Evolutionary conservation across 164 flowering plant species (phyloP), one percentile per base, ranked within the genome.

Genomic region (Berberis thunbergii): DNA sequence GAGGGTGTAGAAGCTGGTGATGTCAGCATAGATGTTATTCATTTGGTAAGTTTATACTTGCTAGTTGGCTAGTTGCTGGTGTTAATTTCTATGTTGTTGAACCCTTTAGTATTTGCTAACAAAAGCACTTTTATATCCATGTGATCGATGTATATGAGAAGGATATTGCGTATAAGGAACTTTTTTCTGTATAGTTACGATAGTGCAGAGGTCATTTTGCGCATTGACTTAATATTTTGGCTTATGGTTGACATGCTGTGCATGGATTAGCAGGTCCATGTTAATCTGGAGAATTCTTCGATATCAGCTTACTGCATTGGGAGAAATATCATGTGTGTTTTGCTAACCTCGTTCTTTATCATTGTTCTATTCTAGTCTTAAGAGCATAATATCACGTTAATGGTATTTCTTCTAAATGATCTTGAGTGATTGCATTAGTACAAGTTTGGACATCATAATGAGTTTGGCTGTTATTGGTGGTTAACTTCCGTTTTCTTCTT

Each of bases 1-100:
- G 97, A 86, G 77, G 96, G 96, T 69, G 96, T 83, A 41, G 91
- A 88, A 74, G 93, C 96, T 59, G 86, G 86, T 0, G 89, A 88
- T 73, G 95, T 91, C 76, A 86, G 93, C 83, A 91, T 88, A 26
- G 97, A 91, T 67, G 89, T 85, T 45, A 82, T 91, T 75, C 97
- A 91, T 70, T 76, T 91, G 88, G 97, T 91, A 78, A 74, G 90
- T 72, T 64, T 26, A 26, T 26, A 26, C 45, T 71, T 48, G 11
- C 2, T 52, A 26, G n/a, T 4, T 52, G 11, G 54, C 10, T 3
- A 3, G 10, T 11, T 52, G 4, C n/a, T 9, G 13, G 10, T 2
- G 50, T 1, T 48, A 11, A 48, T 11, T 10, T 52, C 10, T 52
- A 52, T 46, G 49, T 26, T 26, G 26, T 26, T 26, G 26, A 26